Evolutionary conservation across 2,329 filamentous ascomycete species (phyloP).

Genomic region (Phoma sp.): DNA sequence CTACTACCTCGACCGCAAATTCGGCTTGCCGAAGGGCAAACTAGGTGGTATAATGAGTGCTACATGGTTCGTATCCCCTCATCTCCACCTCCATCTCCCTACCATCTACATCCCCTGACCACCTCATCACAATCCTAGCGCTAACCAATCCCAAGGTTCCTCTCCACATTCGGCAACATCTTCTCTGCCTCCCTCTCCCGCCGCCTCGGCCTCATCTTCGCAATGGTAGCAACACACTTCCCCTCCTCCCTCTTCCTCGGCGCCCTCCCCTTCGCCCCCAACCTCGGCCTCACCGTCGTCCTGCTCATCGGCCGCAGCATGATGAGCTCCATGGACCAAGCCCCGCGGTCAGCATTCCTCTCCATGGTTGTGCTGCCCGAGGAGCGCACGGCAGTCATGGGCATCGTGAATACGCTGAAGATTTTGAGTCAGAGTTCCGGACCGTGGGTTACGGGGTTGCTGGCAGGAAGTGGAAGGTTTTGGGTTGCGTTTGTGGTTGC

Average conservation of each 20-base stretch:
- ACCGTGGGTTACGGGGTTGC: slow-evolving; percentile 45
- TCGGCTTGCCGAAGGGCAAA: slow-evolving; percentile 59
- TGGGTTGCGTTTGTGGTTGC: slow-evolving; percentile 52
- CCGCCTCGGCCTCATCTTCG: slow-evolving; percentile 63
- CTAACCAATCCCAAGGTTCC: slow-evolving; percentile 15
- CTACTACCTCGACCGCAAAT: slow-evolving; percentile 67
- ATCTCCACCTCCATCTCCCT: background rate
- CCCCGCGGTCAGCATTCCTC: slow-evolving; percentile 47
- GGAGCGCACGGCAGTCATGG: slow-evolving; percentile 51
- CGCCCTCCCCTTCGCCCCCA: slow-evolving; percentile 31
- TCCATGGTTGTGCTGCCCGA: slow-evolving; percentile 42
- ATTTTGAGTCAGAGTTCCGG: slow-evolving; percentile 46
- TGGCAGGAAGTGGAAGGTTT: slow-evolving; percentile 43
- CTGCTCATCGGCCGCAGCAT: slow-evolving; percentile 41
- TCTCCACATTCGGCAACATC: slow-evolving; percentile 42
- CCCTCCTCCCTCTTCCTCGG: slow-evolving; percentile 47
- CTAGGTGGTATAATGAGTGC: slow-evolving; percentile 63
- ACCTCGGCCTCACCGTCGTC: slow-evolving; percentile 37
- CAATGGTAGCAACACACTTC: slow-evolving; percentile 50
- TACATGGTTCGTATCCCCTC: slow-evolving; percentile 41
- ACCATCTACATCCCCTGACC: no score
- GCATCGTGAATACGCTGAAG: slow-evolving; percentile 50
- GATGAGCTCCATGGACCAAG: slow-evolving; percentile 50
- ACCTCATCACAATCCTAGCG: no score
- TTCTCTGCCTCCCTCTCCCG: slow-evolving; percentile 63